These are phyloP conservation scores for Chalara sp. DNA, from an alignment of 2,329 filamentous ascomycete genomes.

Conservation along the genomic window DNA sequence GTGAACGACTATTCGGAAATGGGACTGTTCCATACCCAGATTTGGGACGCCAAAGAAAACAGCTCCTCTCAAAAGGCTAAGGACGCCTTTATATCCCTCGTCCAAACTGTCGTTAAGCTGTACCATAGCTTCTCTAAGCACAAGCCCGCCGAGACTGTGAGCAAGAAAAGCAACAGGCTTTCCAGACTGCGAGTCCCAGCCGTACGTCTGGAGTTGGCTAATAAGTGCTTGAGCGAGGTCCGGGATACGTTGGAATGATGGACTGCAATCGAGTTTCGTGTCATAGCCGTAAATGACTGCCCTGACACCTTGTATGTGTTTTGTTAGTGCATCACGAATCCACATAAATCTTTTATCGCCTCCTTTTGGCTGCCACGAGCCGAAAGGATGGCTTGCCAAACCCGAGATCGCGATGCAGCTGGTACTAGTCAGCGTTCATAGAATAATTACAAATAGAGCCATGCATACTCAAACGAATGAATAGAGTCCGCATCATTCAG, in stretches of 20 bases:
- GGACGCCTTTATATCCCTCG: too few species aligned
- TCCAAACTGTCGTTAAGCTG: too few species aligned
- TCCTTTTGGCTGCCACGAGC: constrained; percentile 24
- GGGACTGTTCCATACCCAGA: background rate
- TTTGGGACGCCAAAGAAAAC: background rate
- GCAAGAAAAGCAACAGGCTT: too few species aligned
- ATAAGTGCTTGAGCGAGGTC: too few species aligned
- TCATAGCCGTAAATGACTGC: constrained; percentile 31
- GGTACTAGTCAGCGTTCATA: background rate
- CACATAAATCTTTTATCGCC: constrained; percentile 21
- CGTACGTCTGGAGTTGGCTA: too few species aligned
- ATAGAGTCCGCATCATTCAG: constrained; percentile 12
- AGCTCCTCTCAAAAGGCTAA: background rate
- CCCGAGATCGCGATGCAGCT: constrained; percentile 24
- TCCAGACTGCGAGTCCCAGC: too few species aligned
- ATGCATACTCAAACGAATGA: constrained; percentile 9
- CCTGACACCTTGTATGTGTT: constrained; percentile 23
- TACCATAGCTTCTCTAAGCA: too few species aligned
- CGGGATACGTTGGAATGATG: too few species aligned
- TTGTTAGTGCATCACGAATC: constrained; percentile 25
- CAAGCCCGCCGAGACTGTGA: too few species aligned
- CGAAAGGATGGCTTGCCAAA: constrained; percentile 27
- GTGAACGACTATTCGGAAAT: too few species aligned
- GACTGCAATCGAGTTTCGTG: constrained; percentile 19
- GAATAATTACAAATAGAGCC: background rate